phyloP scores from a whole-genome alignment of 2,329 filamentous ascomycete species.

The Clathrospora elynae region DNA sequence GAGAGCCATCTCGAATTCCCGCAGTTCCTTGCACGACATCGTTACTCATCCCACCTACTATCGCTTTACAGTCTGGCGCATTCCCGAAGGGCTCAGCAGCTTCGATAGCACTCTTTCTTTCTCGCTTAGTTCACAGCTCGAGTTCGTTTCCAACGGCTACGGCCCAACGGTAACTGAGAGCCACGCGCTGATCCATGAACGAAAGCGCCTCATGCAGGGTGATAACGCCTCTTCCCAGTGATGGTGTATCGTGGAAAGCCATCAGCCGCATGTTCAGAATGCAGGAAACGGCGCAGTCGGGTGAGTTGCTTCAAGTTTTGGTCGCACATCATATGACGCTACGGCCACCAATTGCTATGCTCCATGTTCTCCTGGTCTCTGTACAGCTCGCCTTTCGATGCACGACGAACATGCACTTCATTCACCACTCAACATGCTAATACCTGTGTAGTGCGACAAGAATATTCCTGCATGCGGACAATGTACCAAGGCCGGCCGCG shows the following conservation, averaged over 20 bases:
- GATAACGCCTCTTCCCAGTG: too few species aligned
- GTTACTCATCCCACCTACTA: too few species aligned
- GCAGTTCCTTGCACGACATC: too few species aligned
- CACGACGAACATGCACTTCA: not conserved
- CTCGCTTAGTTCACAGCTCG: too few species aligned
- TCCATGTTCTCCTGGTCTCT: not conserved
- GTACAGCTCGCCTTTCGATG: not conserved
- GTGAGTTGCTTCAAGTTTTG: conserved; percentile 20
- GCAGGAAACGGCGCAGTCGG: conserved; percentile 37
- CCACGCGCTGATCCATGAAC: too few species aligned
- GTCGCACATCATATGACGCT: not conserved
- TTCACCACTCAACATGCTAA: not conserved
- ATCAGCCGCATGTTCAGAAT: conserved; percentile 35
- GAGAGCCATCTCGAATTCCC: too few species aligned
- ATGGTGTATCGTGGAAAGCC: conserved; percentile 38
- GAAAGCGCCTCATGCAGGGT: too few species aligned
- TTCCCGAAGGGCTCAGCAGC: too few species aligned
- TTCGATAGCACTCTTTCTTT: too few species aligned
- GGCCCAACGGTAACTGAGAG: too few species aligned
- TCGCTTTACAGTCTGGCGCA: too few species aligned
- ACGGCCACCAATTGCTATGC: not conserved
- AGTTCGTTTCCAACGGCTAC: too few species aligned
- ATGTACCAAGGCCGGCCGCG: conserved; percentile 32
- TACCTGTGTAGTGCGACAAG: conserved; percentile 32
- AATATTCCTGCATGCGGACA: conserved; percentile 33